A percentile compares a stretch with the other conserved stretches of the same genome.
Evolutionary conservation across 148 eudicot species (phyloP).

Genomic region (Persicaria tinctoria): DNA sequence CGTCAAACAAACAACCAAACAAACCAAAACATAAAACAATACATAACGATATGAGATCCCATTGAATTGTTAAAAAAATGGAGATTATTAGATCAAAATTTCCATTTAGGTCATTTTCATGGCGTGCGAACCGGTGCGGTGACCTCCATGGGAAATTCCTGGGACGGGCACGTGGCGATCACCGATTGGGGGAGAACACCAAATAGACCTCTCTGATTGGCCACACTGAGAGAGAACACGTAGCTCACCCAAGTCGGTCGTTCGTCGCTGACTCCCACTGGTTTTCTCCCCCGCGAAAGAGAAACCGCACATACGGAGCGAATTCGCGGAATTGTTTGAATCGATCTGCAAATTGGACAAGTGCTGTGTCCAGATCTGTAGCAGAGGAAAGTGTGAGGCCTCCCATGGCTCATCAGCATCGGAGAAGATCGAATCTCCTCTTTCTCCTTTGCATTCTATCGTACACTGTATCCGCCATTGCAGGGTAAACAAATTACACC

Average conservation of each 20-base stretch:
- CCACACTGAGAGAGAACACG: slow-evolving; percentile 1
- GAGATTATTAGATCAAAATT: too few relatives aligned
- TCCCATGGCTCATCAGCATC: slow-evolving; percentile 17
- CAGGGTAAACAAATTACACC: slow-evolving; percentile 48
- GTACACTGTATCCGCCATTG: slow-evolving; percentile 41
- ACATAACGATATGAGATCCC: too few relatives aligned
- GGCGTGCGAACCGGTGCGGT: neutral
- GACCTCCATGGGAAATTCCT: neutral
- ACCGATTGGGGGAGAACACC: neutral
- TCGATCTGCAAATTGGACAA: neutral
- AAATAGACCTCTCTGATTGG: neutral
- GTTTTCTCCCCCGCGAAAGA: slow-evolving; percentile 1
- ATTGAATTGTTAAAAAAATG: too few relatives aligned
- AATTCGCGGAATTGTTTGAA: neutral
- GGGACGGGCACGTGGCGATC: neutral
- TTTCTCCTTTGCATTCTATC: slow-evolving; percentile 35
- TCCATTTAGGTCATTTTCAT: neutral
- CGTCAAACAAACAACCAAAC: too few relatives aligned
- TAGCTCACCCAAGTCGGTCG: slow-evolving; percentile 2
- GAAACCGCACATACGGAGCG: neutral
- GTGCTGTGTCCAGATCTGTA: neutral
- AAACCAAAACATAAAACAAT: too few relatives aligned
- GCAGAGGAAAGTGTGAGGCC: slow-evolving; percentile 15
- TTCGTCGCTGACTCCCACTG: slow-evolving; percentile 8
- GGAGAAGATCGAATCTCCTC: slow-evolving; percentile 35